Conservation (phyloP, 176 grass and related monocot genomes). For the Carex scoparia region DNA sequence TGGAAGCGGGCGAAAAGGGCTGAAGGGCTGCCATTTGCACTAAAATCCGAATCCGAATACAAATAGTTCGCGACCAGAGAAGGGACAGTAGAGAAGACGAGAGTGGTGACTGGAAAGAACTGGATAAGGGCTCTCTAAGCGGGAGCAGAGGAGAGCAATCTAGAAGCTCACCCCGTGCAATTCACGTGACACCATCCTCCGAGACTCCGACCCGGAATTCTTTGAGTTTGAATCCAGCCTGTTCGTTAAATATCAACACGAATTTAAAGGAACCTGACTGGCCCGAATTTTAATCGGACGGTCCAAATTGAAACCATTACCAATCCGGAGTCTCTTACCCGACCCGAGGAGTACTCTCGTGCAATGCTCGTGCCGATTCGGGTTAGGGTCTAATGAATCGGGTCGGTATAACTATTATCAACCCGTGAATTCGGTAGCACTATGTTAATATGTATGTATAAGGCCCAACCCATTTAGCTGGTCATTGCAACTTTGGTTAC, state of each 20-base stretch:
- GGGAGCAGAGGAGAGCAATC: background rate
- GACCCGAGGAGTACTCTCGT: background rate
- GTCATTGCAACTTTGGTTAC: too few species aligned
- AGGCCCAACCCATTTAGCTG: too few species aligned
- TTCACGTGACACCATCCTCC: background rate
- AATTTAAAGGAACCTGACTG: too few species aligned
- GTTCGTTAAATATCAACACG: too few species aligned
- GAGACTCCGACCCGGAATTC: background rate
- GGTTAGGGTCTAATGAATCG: too few species aligned
- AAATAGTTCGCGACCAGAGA: background rate
- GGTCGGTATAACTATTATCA: too few species aligned
- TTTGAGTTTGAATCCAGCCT: too few species aligned
- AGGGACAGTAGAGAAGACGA: background rate
- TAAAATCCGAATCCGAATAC: background rate
- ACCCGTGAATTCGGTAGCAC: too few species aligned
- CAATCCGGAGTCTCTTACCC: background rate
- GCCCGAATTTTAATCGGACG: too few species aligned
- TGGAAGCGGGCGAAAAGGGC: slow-evolving; percentile 44
- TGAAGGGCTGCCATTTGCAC: slow-evolving; percentile 46
- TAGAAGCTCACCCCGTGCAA: background rate
- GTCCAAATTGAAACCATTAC: too few species aligned
- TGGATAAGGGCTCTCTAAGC: background rate
- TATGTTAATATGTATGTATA: too few species aligned
- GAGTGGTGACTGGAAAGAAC: background rate
- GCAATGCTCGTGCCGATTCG: too few species aligned